Evolutionary conservation across 768 basidiomycete genomes (phyloP).

Genomic region (Gyrodon lividus): DNA sequence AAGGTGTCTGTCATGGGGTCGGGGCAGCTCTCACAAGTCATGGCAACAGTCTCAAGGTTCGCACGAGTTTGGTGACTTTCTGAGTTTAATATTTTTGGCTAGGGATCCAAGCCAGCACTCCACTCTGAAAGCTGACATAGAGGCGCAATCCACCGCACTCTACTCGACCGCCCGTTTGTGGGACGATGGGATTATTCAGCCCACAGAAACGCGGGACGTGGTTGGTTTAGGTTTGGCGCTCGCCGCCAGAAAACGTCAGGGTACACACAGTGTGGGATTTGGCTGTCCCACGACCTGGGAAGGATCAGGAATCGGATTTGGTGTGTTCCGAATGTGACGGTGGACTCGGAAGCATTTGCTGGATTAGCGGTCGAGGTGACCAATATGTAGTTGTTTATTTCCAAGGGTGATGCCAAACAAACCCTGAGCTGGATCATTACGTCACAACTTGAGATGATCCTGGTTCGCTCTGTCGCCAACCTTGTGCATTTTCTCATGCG

Average conservation of each 20-base stretch:
- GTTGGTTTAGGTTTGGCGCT: slow-evolving; percentile 86
- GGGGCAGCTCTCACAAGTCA: slow-evolving; percentile 88
- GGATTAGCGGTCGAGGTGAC: too few species aligned
- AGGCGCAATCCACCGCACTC: slow-evolving; percentile 80
- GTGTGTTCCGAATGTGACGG: slow-evolving; percentile 84
- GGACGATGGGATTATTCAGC: slow-evolving; percentile 91
- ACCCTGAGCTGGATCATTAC: not conserved
- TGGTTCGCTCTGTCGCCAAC: too few species aligned
- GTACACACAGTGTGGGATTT: slow-evolving; percentile 7
- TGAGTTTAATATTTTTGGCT: slow-evolving; percentile 1
- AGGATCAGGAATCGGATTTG: slow-evolving; percentile 69
- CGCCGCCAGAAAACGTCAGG: slow-evolving; percentile 47
- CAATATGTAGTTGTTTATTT: slow-evolving; percentile 24
- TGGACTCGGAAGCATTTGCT: slow-evolving; percentile 20
- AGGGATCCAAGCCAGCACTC: slow-evolving; percentile 82
- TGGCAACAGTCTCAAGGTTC: slow-evolving; percentile 85
- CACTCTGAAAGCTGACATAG: slow-evolving; percentile 77
- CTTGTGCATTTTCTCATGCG: not conserved
- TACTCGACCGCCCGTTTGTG: slow-evolving; percentile 92
- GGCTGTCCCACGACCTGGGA: slow-evolving; percentile 60
- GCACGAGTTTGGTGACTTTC: slow-evolving; percentile 13
- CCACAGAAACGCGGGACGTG: slow-evolving; percentile 84
- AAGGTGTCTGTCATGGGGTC: slow-evolving; percentile 96
- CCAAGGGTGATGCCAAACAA: slow-evolving; percentile 23
- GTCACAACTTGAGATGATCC: not conserved